These are phyloP conservation scores for Hypoxylon fragiforme DNA, from an alignment of 495 filamentous ascomycete species.

Conservation along the genomic window DNA sequence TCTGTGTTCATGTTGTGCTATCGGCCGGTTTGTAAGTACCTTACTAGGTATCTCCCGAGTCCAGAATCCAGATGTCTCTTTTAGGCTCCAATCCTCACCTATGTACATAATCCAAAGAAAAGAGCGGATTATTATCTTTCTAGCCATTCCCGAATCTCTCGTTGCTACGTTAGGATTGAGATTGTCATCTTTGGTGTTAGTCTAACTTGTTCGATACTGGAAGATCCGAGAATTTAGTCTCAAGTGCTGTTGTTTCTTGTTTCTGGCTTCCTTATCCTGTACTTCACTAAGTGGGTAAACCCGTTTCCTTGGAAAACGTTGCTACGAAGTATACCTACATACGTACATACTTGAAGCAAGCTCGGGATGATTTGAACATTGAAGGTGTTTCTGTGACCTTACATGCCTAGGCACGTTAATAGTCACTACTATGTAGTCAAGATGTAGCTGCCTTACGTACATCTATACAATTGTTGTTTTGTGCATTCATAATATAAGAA, in stretches of 20 bases:
- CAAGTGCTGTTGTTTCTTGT: no score
- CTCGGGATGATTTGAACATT: no score
- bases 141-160: not conserved
- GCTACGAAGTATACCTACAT: no score
- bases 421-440: no score
- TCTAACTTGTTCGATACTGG: constrained; percentile 13
- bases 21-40: constrained; percentile 14
- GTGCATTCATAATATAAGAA: no score
- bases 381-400: no score
- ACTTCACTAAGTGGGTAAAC: constrained; percentile 15
- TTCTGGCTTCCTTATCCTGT: constrained; percentile 11
- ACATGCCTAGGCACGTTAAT: no score
- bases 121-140: constrained; percentile 1
- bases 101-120: constrained; percentile 9
- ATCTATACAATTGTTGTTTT: no score
- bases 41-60: constrained; percentile 7
- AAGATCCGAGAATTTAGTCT: constrained; percentile 12
- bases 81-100: constrained; percentile 13
- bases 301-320: no score
- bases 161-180: constrained; percentile 15
- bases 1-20: no score
- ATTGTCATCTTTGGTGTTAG: constrained; percentile 14
- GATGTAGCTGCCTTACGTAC: no score
- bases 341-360: no score
- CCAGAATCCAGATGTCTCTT: constrained; percentile 21